Percentiles rank a stretch among this genome's conserved stretches.
Conservation (phyloP, 2,329 filamentous ascomycete genomes). For the Hymenoscyphus infarciens region DNA sequence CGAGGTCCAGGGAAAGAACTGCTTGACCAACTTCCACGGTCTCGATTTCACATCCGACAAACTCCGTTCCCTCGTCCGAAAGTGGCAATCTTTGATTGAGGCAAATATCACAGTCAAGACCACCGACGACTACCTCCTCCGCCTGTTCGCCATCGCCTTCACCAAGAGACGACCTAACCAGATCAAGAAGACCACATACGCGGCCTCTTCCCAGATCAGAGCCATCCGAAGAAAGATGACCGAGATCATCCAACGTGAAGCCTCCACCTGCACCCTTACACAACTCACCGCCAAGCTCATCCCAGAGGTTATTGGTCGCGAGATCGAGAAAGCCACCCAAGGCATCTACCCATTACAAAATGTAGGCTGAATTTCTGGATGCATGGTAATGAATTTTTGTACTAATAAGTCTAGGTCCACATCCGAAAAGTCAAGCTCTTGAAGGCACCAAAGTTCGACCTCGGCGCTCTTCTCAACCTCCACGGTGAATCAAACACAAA, state of each 20-base stretch:
- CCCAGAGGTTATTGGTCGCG: slow-evolving; percentile 97
- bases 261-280: slow-evolving; percentile 86
- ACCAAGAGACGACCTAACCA: slow-evolving; percentile 99
- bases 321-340: slow-evolving; percentile 99
- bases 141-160: slow-evolving; percentile 98
- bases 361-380: slow-evolving; percentile 47
- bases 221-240: slow-evolving; percentile 99
- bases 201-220: slow-evolving; percentile 93
- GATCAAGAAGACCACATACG: slow-evolving; percentile 99
- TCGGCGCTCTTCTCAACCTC: slow-evolving; percentile 90
- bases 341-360: slow-evolving; percentile 99
- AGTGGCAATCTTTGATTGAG: slow-evolving; percentile 99
- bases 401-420: slow-evolving; percentile 72
- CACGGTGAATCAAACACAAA: slow-evolving; percentile 97
- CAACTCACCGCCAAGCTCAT: slow-evolving; percentile 99
- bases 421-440: slow-evolving; percentile 99
- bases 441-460: slow-evolving; percentile 98
- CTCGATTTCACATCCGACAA: slow-evolving; percentile 99
- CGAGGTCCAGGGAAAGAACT: slow-evolving; percentile 99
- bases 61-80: slow-evolving; percentile 96
- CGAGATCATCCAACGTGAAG: slow-evolving; percentile 97
- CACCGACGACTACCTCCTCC: slow-evolving; percentile 98
- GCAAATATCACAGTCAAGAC: slow-evolving; percentile 99
- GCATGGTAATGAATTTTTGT: slow-evolving; percentile 13
- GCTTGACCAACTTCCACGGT: slow-evolving; percentile 99